Base-by-base conservation (phyloP, 768 basidiomycete species). In the Leucocoprinus leucothites region DNA sequence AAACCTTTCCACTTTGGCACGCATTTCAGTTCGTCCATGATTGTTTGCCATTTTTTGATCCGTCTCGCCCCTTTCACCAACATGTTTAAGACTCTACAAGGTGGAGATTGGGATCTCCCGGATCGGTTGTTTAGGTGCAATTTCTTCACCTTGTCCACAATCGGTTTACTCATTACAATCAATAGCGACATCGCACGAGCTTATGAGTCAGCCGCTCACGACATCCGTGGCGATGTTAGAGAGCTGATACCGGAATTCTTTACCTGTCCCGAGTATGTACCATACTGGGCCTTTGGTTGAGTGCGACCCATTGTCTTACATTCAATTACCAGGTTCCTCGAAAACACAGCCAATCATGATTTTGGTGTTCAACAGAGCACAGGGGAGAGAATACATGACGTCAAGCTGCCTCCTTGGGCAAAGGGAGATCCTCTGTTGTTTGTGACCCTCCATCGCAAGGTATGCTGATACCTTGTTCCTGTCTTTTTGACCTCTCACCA, bases 21-120 rank as follows among this genome's bases (percentile, higher is more conserved):
- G 0, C 95, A 98, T 66, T 98, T 94, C 64, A 92, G 90, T 65
- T 95, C 93, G 9, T 95, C 93, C 2, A 97, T 97, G 94, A 96
- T 94, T 56, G 91, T 94, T 43, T 95, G 93, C 72, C 94, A 96
- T 61, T 97, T 90, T 72, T 71, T 96, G 61, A 95, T 98, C 52
- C 81, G 95, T 19, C 72, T 95, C 62, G 84, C 87, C 13, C 95
- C 95, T 0, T 98, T 89, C 67, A 95, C 94, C 22, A 85, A 88
- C 64, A 95, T 96, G 87, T 98, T 95, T 78, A 92, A 94, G 71
- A 92, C 90, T 2, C 70, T 97, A 28, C 74, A 96, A 83, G 95
- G 95, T 9, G 95, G 95, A 5, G 89, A 93, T 63, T 97, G 94
- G 86, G 95, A 98, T 72, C 70, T 97, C 14, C 94, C 94, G 0